A percentile compares a stretch with the other conserved stretches of the same genome.
Conservation (phyloP, 345 rosid genomes). For the Kandelia obovata region DNA sequence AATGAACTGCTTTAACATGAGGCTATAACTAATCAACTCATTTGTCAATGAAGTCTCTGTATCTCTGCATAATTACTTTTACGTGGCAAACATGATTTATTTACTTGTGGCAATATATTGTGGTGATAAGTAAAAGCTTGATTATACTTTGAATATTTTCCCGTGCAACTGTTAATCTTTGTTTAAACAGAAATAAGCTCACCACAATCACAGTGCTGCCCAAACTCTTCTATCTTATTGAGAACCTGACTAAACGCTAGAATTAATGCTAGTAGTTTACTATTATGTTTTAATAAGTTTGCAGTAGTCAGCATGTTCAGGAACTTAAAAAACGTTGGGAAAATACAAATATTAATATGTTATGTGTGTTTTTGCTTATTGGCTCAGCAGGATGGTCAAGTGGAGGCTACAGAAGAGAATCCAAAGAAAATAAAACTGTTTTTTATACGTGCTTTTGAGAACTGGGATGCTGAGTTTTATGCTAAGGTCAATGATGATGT, state of each 20-base stretch:
- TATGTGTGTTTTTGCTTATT: constrained; percentile 6
- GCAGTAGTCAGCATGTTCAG: constrained; percentile 7
- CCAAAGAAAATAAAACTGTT: constrained; percentile 51
- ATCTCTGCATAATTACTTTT: too few species aligned
- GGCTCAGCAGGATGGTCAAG: constrained; percentile 48
- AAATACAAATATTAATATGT: neutral
- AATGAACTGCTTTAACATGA: too few species aligned
- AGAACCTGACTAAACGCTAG: neutral
- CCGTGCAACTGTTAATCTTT: constrained; percentile 2
- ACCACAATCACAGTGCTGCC: neutral
- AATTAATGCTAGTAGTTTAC: neutral
- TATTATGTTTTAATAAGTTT: neutral
- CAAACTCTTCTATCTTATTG: constrained; percentile 5
- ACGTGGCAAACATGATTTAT: too few species aligned
- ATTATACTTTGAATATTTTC: neutral
- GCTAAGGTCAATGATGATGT: constrained; percentile 76
- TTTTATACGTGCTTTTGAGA: constrained; percentile 46
- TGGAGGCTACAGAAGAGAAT: constrained; percentile 53
- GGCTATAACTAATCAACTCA: too few species aligned
- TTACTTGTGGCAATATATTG: too few species aligned
- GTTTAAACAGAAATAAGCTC: neutral
- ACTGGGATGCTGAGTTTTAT: constrained; percentile 74
- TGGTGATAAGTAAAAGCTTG: too few species aligned
- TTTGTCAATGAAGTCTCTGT: too few species aligned
- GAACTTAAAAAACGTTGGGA: neutral